Evolutionary conservation across 2,329 filamentous ascomycete genomes (phyloP), one percentile per base, ranked within the genome.

Genomic region (Aspergillus pseudonomiae): DNA sequence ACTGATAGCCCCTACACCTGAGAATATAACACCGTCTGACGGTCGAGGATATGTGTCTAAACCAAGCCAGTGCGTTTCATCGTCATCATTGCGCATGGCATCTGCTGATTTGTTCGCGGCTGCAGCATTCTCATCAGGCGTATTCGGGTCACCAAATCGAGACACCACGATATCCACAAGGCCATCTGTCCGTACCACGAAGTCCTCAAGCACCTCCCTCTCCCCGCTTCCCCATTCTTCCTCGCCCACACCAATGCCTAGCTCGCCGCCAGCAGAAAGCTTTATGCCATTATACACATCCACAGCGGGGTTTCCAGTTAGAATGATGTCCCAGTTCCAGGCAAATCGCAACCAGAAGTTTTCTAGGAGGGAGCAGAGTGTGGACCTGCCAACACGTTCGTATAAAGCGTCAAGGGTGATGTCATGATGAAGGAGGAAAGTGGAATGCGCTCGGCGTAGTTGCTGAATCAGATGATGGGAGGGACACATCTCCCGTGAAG

Each of bases 221-320:
- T 98, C 94, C 36, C 93, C 93, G 74, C 94, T 97, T 5, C 94
- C 94, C 76, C 93, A 90, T 61, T 97, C 92, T 80, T 98, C 95
- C 76, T 98, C 95, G 21, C 95, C 95, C 1, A 98, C 95, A 0
- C 95, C 95, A 53, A 97, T 87, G 19, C 95, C 95, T 30, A 98
- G 86, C 79, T 98, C 94, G 21, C 95, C 94, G 39, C 92, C 93
- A 7, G 91, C 92, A 14, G 94, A 92, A 36, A 99, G 84, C 77
- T 96, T 97, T 73, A 97, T 88, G 6, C 92, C 93, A 12, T 90
- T 88, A 72, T 93, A 93, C 6, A 96, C 83, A 66, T 90, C 89
- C 1, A 90, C 87, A 2, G 90, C 89, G 0, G 95, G 95, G 71
- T 96, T 97, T 10, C 93, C 94, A 73, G 94, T 92, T 48, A 99